phyloP scores from a whole-genome alignment of 2,329 filamentous ascomycete genomes.

The Alternaria incomplexa region DNA sequence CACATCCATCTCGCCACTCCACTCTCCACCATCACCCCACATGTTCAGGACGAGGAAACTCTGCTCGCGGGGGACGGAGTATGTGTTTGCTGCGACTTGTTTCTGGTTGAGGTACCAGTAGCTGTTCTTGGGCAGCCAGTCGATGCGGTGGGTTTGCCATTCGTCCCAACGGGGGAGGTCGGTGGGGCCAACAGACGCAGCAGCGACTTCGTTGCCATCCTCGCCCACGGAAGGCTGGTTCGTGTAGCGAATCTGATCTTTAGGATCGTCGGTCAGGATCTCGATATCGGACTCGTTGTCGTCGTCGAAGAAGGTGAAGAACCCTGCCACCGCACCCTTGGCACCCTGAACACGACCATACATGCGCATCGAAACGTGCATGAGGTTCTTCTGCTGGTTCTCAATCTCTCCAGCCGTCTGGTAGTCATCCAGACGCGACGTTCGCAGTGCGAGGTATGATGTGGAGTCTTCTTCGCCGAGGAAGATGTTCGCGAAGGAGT shows the following conservation, averaged over 20 bases:
- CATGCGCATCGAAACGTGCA: conserved; percentile 57
- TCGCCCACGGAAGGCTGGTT: conserved; percentile 64
- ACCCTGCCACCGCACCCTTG: conserved; percentile 57
- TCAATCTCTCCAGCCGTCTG: conserved; percentile 59
- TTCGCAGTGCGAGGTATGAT: conserved; percentile 57
- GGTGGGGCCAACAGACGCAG: conserved; percentile 58
- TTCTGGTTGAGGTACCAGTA: conserved; percentile 64
- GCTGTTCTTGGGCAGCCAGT: conserved; percentile 62
- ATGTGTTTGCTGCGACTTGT: conserved; percentile 59
- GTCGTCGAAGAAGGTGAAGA: conserved; percentile 62
- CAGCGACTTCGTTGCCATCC: conserved; percentile 53
- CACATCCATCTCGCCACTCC: conserved; percentile 65
- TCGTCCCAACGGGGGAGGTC: conserved; percentile 59
- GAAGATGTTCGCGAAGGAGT: conserved; percentile 57
- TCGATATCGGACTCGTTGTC: conserved; percentile 61
- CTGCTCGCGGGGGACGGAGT: conserved; percentile 62
- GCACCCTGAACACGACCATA: conserved; percentile 54
- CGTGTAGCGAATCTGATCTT: conserved; percentile 59
- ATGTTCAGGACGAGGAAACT: conserved; percentile 64
- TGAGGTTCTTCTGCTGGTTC: conserved; percentile 52
- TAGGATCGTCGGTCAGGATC: conserved; percentile 57
- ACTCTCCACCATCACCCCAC: conserved; percentile 66
- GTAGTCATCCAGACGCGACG: conserved; percentile 51
- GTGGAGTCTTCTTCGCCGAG: conserved; percentile 43
- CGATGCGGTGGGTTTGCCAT: conserved; percentile 66